phyloP scores from a whole-genome alignment of 257 asterid genomes.

The Nicotiana obtusifolia region DNA sequence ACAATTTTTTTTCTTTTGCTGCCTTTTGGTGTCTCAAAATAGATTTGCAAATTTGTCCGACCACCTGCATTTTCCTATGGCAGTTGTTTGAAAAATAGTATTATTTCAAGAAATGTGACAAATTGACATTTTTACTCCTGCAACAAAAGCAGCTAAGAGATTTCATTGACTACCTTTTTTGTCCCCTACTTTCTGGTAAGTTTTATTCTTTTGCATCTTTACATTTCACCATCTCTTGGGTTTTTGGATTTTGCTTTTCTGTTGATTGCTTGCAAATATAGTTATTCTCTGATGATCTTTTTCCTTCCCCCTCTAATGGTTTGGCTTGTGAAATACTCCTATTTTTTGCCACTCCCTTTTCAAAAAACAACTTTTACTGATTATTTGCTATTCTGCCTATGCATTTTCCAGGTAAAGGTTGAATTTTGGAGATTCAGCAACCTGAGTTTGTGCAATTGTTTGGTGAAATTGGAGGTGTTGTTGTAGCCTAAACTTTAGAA shows the following conservation, averaged over 20 bases:
- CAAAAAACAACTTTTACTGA: background rate
- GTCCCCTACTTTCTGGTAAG: slow-evolving; percentile 29
- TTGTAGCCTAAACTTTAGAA: slow-evolving; percentile 21
- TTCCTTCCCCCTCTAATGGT: background rate
- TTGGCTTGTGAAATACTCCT: slow-evolving; percentile 20
- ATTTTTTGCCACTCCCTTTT: background rate
- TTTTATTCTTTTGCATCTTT: slow-evolving; percentile 9
- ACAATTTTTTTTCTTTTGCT: background rate
- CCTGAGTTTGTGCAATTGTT: slow-evolving; percentile 4
- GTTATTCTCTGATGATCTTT: slow-evolving; percentile 29
- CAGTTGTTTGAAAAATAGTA: background rate
- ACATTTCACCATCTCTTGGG: background rate
- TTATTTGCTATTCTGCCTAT: background rate
- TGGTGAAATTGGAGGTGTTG: slow-evolving; percentile 34
- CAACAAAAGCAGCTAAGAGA: slow-evolving; percentile 6
- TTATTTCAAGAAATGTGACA: background rate
- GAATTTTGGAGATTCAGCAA: slow-evolving; percentile 33
- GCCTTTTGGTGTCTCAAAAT: background rate
- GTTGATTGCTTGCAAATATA: slow-evolving; percentile 28
- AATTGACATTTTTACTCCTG: background rate
- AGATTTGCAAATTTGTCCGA: background rate
- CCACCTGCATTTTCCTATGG: slow-evolving; percentile 7
- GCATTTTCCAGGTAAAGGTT: slow-evolving; percentile 34
- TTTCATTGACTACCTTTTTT: slow-evolving; percentile 31
- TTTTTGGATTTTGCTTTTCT: background rate